A percentile compares a stretch with the other conserved stretches of the same genome.
These are phyloP conservation scores for Rhodotorula sp. DNA, from an alignment of 1,284 basidiomycete genomes.

Conservation along the genomic window DNA sequence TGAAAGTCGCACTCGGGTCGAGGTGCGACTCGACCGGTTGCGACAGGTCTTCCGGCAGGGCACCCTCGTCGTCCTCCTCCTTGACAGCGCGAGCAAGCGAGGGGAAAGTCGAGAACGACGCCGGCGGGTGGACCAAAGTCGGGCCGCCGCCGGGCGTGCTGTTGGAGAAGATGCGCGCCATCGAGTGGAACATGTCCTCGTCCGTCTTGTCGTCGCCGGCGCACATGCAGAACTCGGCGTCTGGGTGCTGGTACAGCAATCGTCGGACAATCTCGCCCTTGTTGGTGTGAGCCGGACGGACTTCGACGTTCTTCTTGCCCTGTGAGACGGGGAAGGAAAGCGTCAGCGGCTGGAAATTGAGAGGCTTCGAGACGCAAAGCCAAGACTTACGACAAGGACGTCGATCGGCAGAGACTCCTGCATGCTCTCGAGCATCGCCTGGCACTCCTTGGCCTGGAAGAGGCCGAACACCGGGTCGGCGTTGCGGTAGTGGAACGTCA, in stretches of 20 bases:
- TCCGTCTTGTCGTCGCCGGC: conserved; percentile 94
- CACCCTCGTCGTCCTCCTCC: conserved; percentile 4
- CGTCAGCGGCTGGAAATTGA: background rate
- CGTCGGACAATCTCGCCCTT: conserved; percentile 93
- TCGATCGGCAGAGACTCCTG: conserved; percentile 48
- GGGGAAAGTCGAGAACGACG: conserved; percentile 41
- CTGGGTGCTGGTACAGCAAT: conserved; percentile 84
- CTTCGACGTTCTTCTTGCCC: conserved; percentile 98
- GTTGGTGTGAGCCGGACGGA: conserved; percentile 90
- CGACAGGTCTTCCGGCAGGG: conserved; percentile 15
- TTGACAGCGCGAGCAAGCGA: conserved; percentile 25
- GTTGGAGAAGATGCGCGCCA: conserved; percentile 39
- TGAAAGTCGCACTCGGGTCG: conserved; percentile 38
- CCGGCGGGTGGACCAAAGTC: conserved; percentile 33
- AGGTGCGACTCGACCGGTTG: conserved; percentile 34
- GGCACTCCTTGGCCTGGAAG: conserved; percentile 71
- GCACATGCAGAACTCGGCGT: conserved; percentile 93
- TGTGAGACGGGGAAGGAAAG: background rate
- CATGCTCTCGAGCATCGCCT: conserved; percentile 89
- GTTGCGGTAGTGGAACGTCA: conserved; percentile 96
- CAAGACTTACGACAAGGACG: conserved; percentile 45
- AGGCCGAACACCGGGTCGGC: conserved; percentile 90
- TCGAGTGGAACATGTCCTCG: conserved; percentile 44
- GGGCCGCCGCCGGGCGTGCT: conserved; percentile 25
- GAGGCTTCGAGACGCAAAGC: conserved; percentile 9